Evolutionary conservation across 192 early-diverging fungal genomes (phyloP).

Genomic region (Linnemannia exigua): DNA sequence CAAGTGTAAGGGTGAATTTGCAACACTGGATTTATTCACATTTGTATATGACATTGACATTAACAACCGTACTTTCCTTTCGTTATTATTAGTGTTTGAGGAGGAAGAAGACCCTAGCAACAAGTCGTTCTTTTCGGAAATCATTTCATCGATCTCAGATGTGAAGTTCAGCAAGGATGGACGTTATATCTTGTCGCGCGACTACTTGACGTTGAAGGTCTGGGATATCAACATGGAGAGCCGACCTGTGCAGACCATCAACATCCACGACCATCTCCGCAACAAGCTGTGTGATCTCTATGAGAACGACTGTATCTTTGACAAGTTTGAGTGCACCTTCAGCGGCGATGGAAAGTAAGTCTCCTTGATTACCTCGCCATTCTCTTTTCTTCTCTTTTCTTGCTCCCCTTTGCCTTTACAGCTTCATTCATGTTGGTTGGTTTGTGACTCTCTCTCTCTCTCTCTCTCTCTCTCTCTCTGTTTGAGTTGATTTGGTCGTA

Average conservation of each 20-base stretch:
- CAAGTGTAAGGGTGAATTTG: conserved; percentile 73
- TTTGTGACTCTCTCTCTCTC: no score
- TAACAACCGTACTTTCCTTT: not conserved
- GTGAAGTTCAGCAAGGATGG: conserved; percentile 97
- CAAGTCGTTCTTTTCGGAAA: conserved; percentile 99
- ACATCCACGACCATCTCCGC: conserved; percentile 95
- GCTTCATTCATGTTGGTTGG: no score
- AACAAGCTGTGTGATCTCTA: conserved; percentile 98
- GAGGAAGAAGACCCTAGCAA: conserved; percentile 93
- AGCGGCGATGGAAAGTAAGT: conserved; percentile 94
- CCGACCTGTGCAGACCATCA: conserved; percentile 94
- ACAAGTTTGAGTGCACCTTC: conserved; percentile 99
- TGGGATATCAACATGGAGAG: conserved; percentile 99
- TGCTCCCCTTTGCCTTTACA: not conserved
- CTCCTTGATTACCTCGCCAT: no score
- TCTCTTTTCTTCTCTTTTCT: no score
- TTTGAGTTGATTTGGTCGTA: no score
- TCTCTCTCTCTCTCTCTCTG: no score
- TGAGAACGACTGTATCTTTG: conserved; percentile 99
- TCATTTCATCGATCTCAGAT: conserved; percentile 98
- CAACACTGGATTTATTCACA: not conserved
- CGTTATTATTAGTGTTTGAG: conserved; percentile 78
- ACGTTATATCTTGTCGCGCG: conserved; percentile 95
- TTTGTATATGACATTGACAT: not conserved
- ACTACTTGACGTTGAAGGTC: conserved; percentile 97